Percentiles rank a stretch among this genome's conserved stretches.
phyloP scores from a whole-genome alignment of 176 grass and related monocot genomes.

The Avena eriantha region DNA sequence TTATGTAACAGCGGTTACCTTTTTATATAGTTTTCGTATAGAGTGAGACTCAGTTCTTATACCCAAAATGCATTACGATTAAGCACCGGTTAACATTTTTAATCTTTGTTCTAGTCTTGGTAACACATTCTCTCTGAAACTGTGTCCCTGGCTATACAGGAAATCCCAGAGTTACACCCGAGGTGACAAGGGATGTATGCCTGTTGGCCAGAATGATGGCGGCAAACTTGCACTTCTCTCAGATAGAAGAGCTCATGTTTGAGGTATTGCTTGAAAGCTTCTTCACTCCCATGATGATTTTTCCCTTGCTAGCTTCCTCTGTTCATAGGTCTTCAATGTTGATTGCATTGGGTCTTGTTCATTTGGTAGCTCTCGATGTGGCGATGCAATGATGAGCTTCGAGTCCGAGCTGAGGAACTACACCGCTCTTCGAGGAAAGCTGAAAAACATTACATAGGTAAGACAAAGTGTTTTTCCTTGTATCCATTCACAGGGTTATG shows the following conservation, averaged over 20 bases:
- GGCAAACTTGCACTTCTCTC: slow-evolving; percentile 73
- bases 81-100: too few species aligned
- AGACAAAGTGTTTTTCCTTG: not conserved
- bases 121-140: not conserved
- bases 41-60: too few species aligned
- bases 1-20: too few species aligned
- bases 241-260: slow-evolving; percentile 91
- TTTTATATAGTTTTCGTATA: too few species aligned
- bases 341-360: not conserved
- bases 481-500: not conserved
- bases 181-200: slow-evolving; percentile 85
- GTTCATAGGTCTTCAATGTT: not conserved
- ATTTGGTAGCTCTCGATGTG: slow-evolving; percentile 83
- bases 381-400: slow-evolving; percentile 84
- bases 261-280: slow-evolving; percentile 57
- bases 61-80: too few species aligned
- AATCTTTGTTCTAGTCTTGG: not conserved
- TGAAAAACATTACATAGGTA: slow-evolving; percentile 87
- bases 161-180: slow-evolving; percentile 91
- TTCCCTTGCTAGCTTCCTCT: not conserved
- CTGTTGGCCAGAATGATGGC: slow-evolving; percentile 93
- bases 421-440: slow-evolving; percentile 46
- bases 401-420: slow-evolving; percentile 54
- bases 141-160: slow-evolving; percentile 36
- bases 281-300: not conserved